phyloP scores from a whole-genome alignment of 495 filamentous ascomycete genomes.

The Glutinoglossum americanum region DNA sequence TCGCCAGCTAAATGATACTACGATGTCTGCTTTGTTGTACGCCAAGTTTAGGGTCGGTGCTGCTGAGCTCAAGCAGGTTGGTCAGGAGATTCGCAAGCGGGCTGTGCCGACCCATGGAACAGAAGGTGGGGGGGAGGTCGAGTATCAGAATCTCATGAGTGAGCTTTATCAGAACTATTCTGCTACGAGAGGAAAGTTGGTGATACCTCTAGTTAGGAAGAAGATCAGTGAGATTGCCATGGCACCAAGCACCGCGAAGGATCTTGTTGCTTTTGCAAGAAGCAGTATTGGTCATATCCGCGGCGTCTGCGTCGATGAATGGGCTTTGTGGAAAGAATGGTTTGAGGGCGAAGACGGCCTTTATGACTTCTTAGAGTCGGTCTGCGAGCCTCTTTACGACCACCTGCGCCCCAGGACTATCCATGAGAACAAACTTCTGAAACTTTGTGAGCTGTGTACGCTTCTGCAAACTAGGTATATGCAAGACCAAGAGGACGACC shows the following conservation, averaged over 20 bases:
- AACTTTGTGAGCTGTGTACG: slow-evolving; percentile 62
- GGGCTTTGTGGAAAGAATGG: slow-evolving; percentile 55
- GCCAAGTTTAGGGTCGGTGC: slow-evolving; percentile 56
- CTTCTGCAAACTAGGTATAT: slow-evolving; percentile 72
- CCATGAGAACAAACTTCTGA: slow-evolving; percentile 46
- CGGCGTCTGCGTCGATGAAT: slow-evolving; percentile 50
- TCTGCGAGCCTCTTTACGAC: slow-evolving; percentile 59
- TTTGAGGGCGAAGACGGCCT: slow-evolving; percentile 47
- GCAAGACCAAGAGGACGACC: slow-evolving; percentile 47
- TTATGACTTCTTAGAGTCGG: slow-evolving; percentile 48
- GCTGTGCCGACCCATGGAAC: slow-evolving; percentile 36
- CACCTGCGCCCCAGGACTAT: slow-evolving; percentile 46
- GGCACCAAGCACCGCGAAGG: slow-evolving; percentile 42
- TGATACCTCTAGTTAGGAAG: slow-evolving; percentile 34
- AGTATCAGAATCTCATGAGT: slow-evolving; percentile 44
- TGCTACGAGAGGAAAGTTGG: slow-evolving; percentile 32
- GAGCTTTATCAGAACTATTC: slow-evolving; percentile 47
- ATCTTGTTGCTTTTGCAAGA: slow-evolving; percentile 46
- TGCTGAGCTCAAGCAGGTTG: slow-evolving; percentile 41
- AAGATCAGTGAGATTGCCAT: slow-evolving; percentile 44
- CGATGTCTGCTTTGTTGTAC: slow-evolving; percentile 53
- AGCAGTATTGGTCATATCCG: slow-evolving; percentile 49
- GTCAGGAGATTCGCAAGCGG: slow-evolving; percentile 45
- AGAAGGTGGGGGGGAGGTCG: slow-evolving; percentile 38
- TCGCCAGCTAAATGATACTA: slow-evolving; percentile 51